phyloP scores from a whole-genome alignment of 805 yeast genomes.

The Candida argentea region DNA sequence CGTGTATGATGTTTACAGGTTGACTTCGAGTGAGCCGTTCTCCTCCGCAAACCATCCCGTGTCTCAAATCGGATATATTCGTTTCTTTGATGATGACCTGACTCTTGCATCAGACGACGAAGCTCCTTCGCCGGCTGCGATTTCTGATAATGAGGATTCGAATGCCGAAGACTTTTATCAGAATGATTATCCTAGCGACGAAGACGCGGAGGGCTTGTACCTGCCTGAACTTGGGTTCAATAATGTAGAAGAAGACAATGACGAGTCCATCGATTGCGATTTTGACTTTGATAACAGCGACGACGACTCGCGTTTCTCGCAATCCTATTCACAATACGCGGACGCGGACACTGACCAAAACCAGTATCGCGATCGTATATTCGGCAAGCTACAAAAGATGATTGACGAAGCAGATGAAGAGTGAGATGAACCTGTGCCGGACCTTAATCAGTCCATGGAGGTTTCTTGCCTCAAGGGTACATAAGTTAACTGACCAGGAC shows the following conservation, averaged over 20 bases:
- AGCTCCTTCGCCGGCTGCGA: slow-evolving; percentile 10
- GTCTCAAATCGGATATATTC: slow-evolving; percentile 42
- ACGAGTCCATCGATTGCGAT: no score
- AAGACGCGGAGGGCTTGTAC: slow-evolving; percentile 48
- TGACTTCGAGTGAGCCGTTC: slow-evolving; percentile 19
- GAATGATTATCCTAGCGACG: slow-evolving; percentile 94
- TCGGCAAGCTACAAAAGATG: slow-evolving; percentile 47
- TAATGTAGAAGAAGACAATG: slow-evolving; percentile 11
- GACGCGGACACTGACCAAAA: no score
- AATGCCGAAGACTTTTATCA: slow-evolving; percentile 87
- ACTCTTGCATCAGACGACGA: slow-evolving; percentile 31
- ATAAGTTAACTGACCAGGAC: no score
- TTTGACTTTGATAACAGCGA: no score
- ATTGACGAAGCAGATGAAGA: slow-evolving; percentile 28
- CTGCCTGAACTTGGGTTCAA: no score
- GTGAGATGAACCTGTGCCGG: no score
- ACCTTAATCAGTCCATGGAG: no score
- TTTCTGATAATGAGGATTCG: slow-evolving; percentile 72
- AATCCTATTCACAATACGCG: no score
- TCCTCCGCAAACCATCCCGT: slow-evolving; percentile 40
- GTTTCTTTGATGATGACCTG: slow-evolving; percentile 47
- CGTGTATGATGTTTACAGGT: slow-evolving; percentile 77
- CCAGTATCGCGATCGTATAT: slow-evolving; percentile 55
- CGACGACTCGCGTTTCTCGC: no score
- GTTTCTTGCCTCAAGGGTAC: no score